A percentile compares a stretch with the other conserved stretches of the same genome.
These are phyloP conservation scores for Pseudohyphozyma bogoriensis DNA, from an alignment of 768 basidiomycete genomes.

Conservation along the genomic window DNA sequence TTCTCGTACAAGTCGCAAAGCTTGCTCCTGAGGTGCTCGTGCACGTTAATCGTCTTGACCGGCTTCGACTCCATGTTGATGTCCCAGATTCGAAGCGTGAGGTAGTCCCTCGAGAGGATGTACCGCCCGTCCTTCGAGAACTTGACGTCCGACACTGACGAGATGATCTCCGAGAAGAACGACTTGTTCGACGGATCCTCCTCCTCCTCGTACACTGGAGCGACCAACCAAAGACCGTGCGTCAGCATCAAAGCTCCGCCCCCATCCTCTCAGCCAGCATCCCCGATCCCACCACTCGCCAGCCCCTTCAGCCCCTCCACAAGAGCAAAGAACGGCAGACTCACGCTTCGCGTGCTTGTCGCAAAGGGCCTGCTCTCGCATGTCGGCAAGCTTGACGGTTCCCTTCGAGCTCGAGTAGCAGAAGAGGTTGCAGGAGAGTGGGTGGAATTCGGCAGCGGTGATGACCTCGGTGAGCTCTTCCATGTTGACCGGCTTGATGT, in stretches of 20 bases:
- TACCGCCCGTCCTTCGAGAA: slow-evolving; percentile 96
- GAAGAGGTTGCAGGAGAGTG: slow-evolving; percentile 91
- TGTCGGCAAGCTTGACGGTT: slow-evolving; percentile 98
- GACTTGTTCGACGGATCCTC: slow-evolving; percentile 95
- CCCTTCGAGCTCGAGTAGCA: slow-evolving; percentile 99
- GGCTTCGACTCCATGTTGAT: slow-evolving; percentile 97
- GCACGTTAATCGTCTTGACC: slow-evolving; percentile 94
- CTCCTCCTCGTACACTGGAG: slow-evolving; percentile 93
- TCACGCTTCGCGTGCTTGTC: slow-evolving; percentile 90
- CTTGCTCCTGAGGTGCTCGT: slow-evolving; percentile 93
- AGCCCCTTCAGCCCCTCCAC: not conserved
- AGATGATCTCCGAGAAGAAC: slow-evolving; percentile 99
- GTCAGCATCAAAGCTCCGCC: not conserved
- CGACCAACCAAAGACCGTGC: not conserved
- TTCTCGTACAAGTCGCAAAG: slow-evolving; percentile 98
- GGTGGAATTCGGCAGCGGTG: slow-evolving; percentile 99
- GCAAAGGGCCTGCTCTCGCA: slow-evolving; percentile 95
- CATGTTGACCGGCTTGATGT: slow-evolving; percentile 99
- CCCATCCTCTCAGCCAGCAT: not conserved
- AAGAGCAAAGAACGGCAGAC: slow-evolving; percentile 37
- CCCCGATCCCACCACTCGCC: not conserved
- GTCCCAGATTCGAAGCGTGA: slow-evolving; percentile 99
- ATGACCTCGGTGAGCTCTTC: slow-evolving; percentile 99
- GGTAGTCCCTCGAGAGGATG: slow-evolving; percentile 91
- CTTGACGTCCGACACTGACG: slow-evolving; percentile 98